Conservation (phyloP, 2,329 filamentous ascomycete genomes). For the Sphaerulina populicola region DNA sequence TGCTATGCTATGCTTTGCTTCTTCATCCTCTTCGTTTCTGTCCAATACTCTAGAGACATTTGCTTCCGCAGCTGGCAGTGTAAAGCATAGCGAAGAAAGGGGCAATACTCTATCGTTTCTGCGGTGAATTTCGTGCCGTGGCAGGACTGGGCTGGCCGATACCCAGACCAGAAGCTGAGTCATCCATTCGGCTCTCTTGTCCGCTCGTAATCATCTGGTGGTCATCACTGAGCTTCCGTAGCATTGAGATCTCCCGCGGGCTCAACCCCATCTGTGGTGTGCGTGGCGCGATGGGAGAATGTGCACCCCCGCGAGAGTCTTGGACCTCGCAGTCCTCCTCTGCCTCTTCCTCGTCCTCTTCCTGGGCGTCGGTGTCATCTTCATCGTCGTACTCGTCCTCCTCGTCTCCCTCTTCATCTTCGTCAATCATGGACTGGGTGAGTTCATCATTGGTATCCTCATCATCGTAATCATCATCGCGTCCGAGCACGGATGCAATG, state of each 20-base stretch:
- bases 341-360: conserved; percentile 11
- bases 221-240: background rate
- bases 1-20: background rate
- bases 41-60: too few species aligned
- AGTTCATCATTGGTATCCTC: conserved; percentile 13
- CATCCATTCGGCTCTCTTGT: background rate
- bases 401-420: conserved; percentile 26
- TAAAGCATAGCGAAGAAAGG: too few species aligned
- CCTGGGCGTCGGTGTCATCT: conserved; percentile 8
- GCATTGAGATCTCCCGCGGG: conserved; percentile 3
- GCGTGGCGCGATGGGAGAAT: conserved; percentile 7
- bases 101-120: conserved; percentile 1
- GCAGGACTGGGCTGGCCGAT: background rate
- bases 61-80: too few species aligned
- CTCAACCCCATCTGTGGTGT: conserved; percentile 10
- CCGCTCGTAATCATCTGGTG: too few species aligned
- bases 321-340: conserved; percentile 16
- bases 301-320: conserved; percentile 13
- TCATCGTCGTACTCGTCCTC: conserved; percentile 20
- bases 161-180: background rate
- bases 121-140: background rate
- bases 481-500: conserved; percentile 14
- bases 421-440: conserved; percentile 15
- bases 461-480: conserved; percentile 6
- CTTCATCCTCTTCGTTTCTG: too few species aligned